Percentiles rank a stretch among this genome's conserved stretches.
These are phyloP conservation scores for Dentipellis sp. DNA, from an alignment of 768 basidiomycete genomes.

Conservation along the genomic window DNA sequence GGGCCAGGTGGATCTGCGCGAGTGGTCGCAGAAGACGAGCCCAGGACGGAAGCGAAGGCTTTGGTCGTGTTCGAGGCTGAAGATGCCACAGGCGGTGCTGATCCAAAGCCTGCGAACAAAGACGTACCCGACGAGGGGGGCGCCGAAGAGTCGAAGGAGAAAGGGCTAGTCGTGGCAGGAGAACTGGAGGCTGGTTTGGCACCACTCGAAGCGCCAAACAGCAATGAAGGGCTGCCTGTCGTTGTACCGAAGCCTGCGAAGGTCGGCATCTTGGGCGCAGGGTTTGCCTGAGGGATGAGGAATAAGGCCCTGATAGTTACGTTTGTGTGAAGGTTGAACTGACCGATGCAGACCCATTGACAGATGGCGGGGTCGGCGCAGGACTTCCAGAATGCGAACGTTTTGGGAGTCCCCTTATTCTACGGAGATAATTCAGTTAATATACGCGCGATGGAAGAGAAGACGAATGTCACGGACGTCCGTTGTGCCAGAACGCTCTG, in stretches of 20 bases:
- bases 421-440: slow-evolving; percentile 19
- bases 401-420: slow-evolving; percentile 61
- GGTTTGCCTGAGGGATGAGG: not conserved
- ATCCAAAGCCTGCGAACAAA: not conserved
- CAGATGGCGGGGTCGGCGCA: not conserved
- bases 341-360: too few species aligned
- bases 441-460: not conserved
- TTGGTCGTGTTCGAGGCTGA: slow-evolving; percentile 14
- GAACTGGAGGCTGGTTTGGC: not conserved
- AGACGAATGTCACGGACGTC: slow-evolving; percentile 33
- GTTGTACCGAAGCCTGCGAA: not conserved
- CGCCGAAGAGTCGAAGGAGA: slow-evolving; percentile 34
- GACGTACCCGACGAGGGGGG: slow-evolving; percentile 28
- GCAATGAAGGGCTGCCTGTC: not conserved
- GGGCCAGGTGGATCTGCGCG: not conserved
- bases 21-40: slow-evolving; percentile 6
- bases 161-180: not conserved
- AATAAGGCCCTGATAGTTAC: too few species aligned
- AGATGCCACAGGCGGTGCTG: slow-evolving; percentile 10
- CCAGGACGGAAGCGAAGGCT: slow-evolving; percentile 13
- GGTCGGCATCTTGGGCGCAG: not conserved
- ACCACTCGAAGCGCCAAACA: not conserved
- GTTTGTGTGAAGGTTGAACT: too few species aligned
- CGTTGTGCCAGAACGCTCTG: slow-evolving; percentile 44
- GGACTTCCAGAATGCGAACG: slow-evolving; percentile 19